A percentile compares a stretch with the other conserved stretches of the same genome.
phyloP scores from a whole-genome alignment of 1,284 basidiomycete species.

The Austroboletus novae-zelandiae region DNA sequence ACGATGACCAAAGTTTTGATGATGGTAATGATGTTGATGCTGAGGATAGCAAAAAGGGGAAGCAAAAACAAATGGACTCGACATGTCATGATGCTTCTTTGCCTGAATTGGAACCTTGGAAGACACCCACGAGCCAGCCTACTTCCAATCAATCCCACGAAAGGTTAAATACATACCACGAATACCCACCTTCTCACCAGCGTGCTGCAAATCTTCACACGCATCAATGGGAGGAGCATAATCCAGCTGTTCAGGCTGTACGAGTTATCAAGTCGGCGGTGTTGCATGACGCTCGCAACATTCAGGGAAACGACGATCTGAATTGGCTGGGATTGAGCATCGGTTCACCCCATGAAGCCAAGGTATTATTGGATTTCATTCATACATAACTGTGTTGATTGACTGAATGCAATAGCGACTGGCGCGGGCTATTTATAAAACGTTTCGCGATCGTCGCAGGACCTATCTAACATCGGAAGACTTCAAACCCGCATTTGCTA shows the following conservation, averaged over 20 bases:
- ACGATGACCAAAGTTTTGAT: conserved; percentile 13
- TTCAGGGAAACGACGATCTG: conserved; percentile 50
- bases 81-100: conserved; percentile 8
- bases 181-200: conserved; percentile 21
- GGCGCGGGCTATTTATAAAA: conserved; percentile 65
- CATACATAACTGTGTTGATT: background rate
- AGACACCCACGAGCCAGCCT: conserved; percentile 4
- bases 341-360: conserved; percentile 60
- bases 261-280: conserved; percentile 65
- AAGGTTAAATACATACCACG: conserved; percentile 3
- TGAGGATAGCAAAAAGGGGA: conserved; percentile 33
- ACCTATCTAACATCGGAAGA: conserved; percentile 66
- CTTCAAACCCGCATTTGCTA: conserved; percentile 67
- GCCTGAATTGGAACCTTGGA: conserved; percentile 7
- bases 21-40: conserved; percentile 19
- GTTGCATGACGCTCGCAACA: conserved; percentile 71
- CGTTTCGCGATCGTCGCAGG: conserved; percentile 55
- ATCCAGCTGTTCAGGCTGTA: conserved; percentile 51
- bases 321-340: conserved; percentile 48
- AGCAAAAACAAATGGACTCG: conserved; percentile 11
- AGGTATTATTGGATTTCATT: conserved; percentile 38
- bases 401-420: conserved; percentile 44
- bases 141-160: conserved; percentile 4
- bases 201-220: conserved; percentile 15
- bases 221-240: conserved; percentile 31